Percentiles rank a stretch among this genome's conserved stretches.
Conservation (phyloP, 2,329 filamentous ascomycete species). For the Rhytidhysteron rufulum region DNA sequence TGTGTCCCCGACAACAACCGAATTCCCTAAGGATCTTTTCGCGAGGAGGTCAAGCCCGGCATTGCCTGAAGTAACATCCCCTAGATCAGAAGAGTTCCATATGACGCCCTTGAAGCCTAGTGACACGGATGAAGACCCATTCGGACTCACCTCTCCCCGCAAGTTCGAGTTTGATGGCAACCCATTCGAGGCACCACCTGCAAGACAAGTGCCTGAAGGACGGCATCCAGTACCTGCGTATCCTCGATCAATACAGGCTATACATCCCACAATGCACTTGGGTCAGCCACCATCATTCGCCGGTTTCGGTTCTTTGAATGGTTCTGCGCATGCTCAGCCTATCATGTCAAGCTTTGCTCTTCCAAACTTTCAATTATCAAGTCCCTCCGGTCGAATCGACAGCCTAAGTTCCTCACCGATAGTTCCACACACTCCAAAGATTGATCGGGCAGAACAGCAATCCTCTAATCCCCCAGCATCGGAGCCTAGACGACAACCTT, state of each 20-base stretch:
- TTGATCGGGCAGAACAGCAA: background rate
- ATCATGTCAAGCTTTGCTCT: conserved; percentile 11
- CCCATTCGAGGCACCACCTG: conserved; percentile 18
- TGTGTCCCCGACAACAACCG: conserved; percentile 37
- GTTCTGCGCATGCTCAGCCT: conserved; percentile 26
- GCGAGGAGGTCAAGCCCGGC: conserved; percentile 22
- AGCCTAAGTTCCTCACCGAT: conserved; percentile 18
- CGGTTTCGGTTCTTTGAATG: conserved; percentile 33
- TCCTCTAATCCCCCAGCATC: conserved; percentile 2
- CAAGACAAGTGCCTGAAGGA: background rate
- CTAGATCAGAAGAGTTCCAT: conserved; percentile 32
- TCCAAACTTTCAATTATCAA: conserved; percentile 10
- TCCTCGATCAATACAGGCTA: conserved; percentile 22
- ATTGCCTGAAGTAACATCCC: conserved; percentile 33
- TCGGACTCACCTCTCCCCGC: conserved; percentile 37
- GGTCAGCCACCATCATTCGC: conserved; percentile 24
- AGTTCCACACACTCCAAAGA: conserved; percentile 9
- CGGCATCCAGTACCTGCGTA: background rate
- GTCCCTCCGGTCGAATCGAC: conserved; percentile 17
- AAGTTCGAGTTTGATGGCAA: conserved; percentile 38
- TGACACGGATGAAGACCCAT: conserved; percentile 31
- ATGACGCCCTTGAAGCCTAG: conserved; percentile 34
- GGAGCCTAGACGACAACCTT: conserved; percentile 8
- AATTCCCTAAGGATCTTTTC: conserved; percentile 32
- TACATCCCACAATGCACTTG: conserved; percentile 28